These are phyloP conservation scores for Ophioceras dolichostomum DNA, from an alignment of 2,329 filamentous ascomycete species.

Conservation along the genomic window DNA sequence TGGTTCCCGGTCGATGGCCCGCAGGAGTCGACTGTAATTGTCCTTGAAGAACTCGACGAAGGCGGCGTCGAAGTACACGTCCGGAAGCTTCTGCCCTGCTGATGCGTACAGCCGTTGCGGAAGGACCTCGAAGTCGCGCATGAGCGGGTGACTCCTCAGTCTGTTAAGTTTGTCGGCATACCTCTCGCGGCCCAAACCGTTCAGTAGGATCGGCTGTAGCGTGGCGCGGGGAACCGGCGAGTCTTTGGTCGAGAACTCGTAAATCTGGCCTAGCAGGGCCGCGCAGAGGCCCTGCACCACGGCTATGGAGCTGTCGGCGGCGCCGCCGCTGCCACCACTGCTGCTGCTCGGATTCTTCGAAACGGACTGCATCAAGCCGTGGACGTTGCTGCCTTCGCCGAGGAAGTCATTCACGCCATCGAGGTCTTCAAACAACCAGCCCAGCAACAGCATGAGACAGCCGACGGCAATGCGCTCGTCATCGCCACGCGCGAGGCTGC, in stretches of 20 bases:
- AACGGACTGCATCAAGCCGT: constrained; percentile 67
- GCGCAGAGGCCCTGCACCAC: constrained; percentile 75
- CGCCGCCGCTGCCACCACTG: too few relatives aligned
- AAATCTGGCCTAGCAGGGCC: constrained; percentile 74
- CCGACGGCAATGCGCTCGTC: constrained; percentile 72
- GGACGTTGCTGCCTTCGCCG: constrained; percentile 83
- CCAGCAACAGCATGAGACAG: constrained; percentile 78
- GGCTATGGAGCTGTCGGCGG: too few relatives aligned
- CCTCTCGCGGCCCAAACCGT: constrained; percentile 70
- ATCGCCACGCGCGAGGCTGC: constrained; percentile 60
- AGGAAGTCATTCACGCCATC: constrained; percentile 89
- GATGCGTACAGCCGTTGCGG: constrained; percentile 51
- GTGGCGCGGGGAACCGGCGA: constrained; percentile 77
- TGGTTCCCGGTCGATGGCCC: constrained; percentile 84
- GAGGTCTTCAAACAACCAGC: constrained; percentile 87
- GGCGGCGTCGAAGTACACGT: constrained; percentile 72
- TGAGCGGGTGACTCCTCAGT: constrained; percentile 62
- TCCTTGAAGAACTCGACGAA: constrained; percentile 96
- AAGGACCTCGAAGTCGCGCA: constrained; percentile 83
- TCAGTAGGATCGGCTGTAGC: constrained; percentile 65
- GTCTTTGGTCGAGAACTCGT: constrained; percentile 96
- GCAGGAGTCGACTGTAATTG: constrained; percentile 75
- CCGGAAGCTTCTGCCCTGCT: constrained; percentile 46
- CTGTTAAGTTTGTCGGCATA: constrained; percentile 75
- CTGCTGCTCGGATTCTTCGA: constrained; percentile 48